phyloP scores from a whole-genome alignment of 768 basidiomycete genomes.

The Clavulina sp. region DNA sequence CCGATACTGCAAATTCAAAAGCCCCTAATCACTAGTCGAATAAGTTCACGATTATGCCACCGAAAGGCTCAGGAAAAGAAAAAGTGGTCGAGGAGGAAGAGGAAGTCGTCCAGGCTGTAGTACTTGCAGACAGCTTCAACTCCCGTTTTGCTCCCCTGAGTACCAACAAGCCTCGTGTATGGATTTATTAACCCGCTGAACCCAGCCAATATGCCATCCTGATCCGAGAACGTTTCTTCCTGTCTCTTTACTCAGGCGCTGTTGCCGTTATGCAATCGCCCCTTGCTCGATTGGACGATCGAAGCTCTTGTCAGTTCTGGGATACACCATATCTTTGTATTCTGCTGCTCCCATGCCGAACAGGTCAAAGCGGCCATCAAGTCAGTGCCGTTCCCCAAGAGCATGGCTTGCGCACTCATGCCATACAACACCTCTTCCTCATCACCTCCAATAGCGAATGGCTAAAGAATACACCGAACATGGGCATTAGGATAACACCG shows the following conservation, averaged over 20 bases:
- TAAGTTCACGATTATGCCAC: slow-evolving; percentile 46
- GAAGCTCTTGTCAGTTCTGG: slow-evolving; percentile 89
- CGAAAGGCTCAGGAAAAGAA: slow-evolving; percentile 53
- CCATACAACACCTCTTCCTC: not conserved
- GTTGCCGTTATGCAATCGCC: slow-evolving; percentile 84
- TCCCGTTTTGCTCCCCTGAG: slow-evolving; percentile 85
- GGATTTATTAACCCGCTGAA: slow-evolving; percentile 14
- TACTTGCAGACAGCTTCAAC: slow-evolving; percentile 94
- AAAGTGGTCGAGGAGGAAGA: slow-evolving; percentile 52
- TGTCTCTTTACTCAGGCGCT: slow-evolving; percentile 52
- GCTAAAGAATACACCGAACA: slow-evolving; percentile 67
- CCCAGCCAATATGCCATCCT: not conserved
- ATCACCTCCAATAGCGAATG: slow-evolving; percentile 35
- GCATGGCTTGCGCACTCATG: not conserved
- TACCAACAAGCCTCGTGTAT: slow-evolving; percentile 66
- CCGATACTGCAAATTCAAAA: too few relatives aligned
- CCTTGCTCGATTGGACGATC: slow-evolving; percentile 89
- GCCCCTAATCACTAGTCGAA: too few relatives aligned
- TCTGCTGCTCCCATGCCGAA: slow-evolving; percentile 80
- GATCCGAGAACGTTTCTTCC: slow-evolving; percentile 1
- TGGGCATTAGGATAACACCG: slow-evolving; percentile 67
- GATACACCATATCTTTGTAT: slow-evolving; percentile 89
- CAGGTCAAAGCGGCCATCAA: slow-evolving; percentile 70
- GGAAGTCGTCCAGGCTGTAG: slow-evolving; percentile 81
- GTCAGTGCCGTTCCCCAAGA: slow-evolving; percentile 28